Percentiles rank a stretch among this genome's conserved stretches.
These are phyloP conservation scores for Ichthyophthirius multifiliis DNA, from an alignment of 169 alveolate genomes.

Conservation along the genomic window DNA sequence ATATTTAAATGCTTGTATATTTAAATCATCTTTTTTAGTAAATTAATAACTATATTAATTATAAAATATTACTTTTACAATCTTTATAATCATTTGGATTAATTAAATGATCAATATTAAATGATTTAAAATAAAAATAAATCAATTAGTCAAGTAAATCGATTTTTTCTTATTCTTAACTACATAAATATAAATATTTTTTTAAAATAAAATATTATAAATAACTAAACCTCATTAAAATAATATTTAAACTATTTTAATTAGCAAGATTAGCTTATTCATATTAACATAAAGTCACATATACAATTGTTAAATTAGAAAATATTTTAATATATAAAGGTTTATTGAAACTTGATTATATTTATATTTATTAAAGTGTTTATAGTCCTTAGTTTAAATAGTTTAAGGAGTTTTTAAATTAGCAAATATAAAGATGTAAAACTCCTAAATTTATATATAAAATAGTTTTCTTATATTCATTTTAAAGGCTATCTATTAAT, in stretches of 20 bases:
- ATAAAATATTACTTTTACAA: too few species aligned
- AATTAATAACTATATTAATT: too few species aligned
- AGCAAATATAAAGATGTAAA: conserved; percentile 26
- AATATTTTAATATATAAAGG: background rate
- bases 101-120: background rate
- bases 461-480: conserved; percentile 15
- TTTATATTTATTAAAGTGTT: background rate
- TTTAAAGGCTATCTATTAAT: background rate
- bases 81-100: background rate
- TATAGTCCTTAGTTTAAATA: background rate
- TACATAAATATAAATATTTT: too few species aligned
- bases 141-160: too few species aligned
- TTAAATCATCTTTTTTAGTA: too few species aligned
- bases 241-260: background rate
- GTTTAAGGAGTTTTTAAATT: conserved; percentile 13
- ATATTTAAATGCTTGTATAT: too few species aligned
- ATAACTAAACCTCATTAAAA: background rate
- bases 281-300: background rate
- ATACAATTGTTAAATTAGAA: background rate
- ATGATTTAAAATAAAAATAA: too few species aligned
- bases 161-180: too few species aligned
- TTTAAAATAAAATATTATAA: background rate
- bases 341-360: background rate
- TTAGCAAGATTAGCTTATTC: background rate
- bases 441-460: conserved; percentile 24